Evolutionary conservation across 2,329 filamentous ascomycete genomes (phyloP).

Genomic region (Talaromyces sp.): DNA sequence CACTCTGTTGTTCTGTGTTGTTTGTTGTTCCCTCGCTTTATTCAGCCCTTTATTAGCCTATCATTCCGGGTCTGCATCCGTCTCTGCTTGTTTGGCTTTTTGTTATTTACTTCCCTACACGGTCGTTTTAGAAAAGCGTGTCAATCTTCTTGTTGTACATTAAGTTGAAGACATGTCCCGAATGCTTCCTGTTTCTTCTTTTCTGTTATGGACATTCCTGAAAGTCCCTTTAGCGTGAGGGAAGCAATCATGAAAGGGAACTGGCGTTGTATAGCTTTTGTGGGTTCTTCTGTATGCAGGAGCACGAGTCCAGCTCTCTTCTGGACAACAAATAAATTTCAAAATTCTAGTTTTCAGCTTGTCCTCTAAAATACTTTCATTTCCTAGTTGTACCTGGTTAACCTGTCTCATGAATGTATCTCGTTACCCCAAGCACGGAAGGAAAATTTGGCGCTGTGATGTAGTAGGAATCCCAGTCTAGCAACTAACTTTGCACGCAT

Average conservation of each 20-base stretch:
- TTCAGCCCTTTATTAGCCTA: slow-evolving; percentile 20
- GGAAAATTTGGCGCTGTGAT: no score
- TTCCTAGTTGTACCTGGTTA: no score
- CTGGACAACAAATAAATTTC: no score
- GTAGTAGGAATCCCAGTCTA: no score
- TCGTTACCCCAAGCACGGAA: no score
- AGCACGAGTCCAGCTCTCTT: background rate
- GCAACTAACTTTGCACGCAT: no score
- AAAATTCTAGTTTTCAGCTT: background rate
- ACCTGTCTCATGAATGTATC: no score
- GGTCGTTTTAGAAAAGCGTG: slow-evolving; percentile 14
- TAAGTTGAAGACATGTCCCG: slow-evolving; percentile 22
- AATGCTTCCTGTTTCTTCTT: slow-evolving; percentile 4
- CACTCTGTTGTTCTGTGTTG: slow-evolving; percentile 5
- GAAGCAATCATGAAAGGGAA: background rate
- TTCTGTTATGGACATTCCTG: slow-evolving; percentile 1
- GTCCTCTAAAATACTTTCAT: no score
- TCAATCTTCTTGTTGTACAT: slow-evolving; percentile 33
- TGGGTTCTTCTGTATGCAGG: slow-evolving; percentile 5
- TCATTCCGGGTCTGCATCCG: slow-evolving; percentile 18
- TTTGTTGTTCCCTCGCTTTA: slow-evolving; percentile 5
- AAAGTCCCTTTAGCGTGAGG: background rate
- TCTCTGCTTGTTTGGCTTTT: slow-evolving; percentile 7
- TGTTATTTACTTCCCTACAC: slow-evolving; percentile 20
- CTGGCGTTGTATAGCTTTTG: slow-evolving; percentile 14